Base-by-base conservation (phyloP, 2,329 filamentous ascomycete genomes). In the Epicoccum sorghinum region DNA sequence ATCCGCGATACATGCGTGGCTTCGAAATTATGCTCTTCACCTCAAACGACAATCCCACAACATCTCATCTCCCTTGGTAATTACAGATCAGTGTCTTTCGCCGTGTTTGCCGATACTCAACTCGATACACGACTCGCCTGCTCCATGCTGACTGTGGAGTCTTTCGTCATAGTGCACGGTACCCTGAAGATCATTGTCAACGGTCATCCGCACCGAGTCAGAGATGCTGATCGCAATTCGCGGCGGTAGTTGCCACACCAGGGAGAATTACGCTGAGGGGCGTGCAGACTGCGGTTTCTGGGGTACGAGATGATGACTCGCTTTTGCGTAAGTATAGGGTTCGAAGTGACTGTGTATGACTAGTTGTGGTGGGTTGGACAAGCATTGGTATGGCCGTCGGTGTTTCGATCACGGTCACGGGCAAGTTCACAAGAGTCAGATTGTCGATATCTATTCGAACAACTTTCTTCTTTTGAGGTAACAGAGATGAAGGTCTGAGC, bases 171-270 rank as follows among this genome's bases (percentile, higher is more conserved):
- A 38, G n/a, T 39, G 18, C 18, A 23, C n/a, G 4, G 9, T 10
- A 36, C 43, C 43, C 49, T 47, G 49, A 5, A 52, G 24, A 52
- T 47, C 43, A 38, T 25, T 27, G 24, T 7, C 18, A 30, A 32
- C 8, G 7, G 32, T 4, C 23, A 7, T 18, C 18, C 18, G 18
- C 18, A 18, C 6, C 25, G 42, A 52, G 29, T 52, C 48, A 46
- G 22, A 41, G 5, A 13, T 24, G 42, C 5, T 29, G 48, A 52
- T 52, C 48, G 7, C 30, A 22, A 44, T 47, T 27, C 24, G 29
- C 22, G 6, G 22, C 14, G 25, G 39, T 18, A 39, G 10, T 33
- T 46, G n/a, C 30, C 35, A 13, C 7, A 12, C 13, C 13, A 27
- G 24, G 41, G 29, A 40, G 36, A 42, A n/a, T 37, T 35, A 13